Evolutionary conservation across 306 rosid genomes (phyloP).

Genomic region (Fragaria ananassa): DNA sequence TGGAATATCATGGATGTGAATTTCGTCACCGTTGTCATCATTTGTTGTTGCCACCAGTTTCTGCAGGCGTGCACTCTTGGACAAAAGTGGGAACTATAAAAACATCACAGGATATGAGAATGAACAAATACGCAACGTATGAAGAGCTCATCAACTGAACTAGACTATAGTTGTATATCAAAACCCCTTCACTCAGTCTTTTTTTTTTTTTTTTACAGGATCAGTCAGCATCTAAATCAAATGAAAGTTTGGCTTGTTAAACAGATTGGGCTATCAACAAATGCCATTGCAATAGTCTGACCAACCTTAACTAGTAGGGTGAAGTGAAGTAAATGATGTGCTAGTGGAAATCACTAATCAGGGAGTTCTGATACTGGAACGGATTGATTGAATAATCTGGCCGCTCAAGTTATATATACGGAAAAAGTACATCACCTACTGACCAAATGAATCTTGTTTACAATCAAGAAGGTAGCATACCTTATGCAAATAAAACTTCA

Average conservation of each 20-base stretch:
- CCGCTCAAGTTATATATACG: neutral
- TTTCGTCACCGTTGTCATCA: conserved; percentile 59
- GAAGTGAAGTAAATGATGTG: neutral
- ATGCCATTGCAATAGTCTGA: neutral
- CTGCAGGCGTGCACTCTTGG: conserved; percentile 79
- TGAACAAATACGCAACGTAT: neutral
- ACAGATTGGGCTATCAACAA: neutral
- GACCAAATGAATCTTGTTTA: conserved; percentile 16
- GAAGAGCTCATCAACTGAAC: neutral
- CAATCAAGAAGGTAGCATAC: conserved; percentile 42
- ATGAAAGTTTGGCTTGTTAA: conserved; percentile 1
- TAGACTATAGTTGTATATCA: neutral
- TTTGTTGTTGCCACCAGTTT: conserved; percentile 56
- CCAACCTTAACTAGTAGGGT: neutral
- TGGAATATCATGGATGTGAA: conserved; percentile 71
- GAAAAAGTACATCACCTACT: neutral
- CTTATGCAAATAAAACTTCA: conserved; percentile 87
- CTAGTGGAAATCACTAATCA: neutral
- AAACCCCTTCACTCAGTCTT: neutral
- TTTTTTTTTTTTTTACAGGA: too few relatives aligned
- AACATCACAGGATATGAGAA: conserved; percentile 8
- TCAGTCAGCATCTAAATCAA: neutral
- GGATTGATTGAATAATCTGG: neutral
- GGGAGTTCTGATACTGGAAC: neutral
- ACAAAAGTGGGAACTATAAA: conserved; percentile 84